Percentiles rank a stretch among this genome's conserved stretches.
phyloP scores from a whole-genome alignment of 495 filamentous ascomycete genomes.

The Penicillium parvum region DNA sequence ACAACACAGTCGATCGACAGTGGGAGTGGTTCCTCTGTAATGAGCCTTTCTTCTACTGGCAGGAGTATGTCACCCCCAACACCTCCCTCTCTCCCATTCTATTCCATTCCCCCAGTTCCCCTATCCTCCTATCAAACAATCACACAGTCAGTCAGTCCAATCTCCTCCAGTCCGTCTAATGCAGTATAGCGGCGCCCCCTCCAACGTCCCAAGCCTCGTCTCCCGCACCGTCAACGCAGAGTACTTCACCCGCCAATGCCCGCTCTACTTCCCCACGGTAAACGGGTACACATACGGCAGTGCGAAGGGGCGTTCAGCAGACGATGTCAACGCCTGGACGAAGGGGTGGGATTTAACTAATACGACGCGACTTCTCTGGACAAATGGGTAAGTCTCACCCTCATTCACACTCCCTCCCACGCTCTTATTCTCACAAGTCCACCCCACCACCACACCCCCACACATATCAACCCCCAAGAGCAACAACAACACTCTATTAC shows the following conservation, averaged over 20 bases:
- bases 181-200: conserved; percentile 49
- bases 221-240: conserved; percentile 51
- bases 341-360: conserved; percentile 55
- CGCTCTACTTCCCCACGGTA: conserved; percentile 53
- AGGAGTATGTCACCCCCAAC: conserved; percentile 37
- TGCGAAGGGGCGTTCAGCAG: conserved; percentile 46
- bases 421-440: neutral
- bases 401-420: neutral
- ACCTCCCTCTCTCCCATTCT: too few relatives aligned
- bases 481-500: too few relatives aligned
- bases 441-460: too few relatives aligned
- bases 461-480: too few relatives aligned
- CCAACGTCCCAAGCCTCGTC: conserved; percentile 39
- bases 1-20: conserved; percentile 52
- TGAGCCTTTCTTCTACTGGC: conserved; percentile 60
- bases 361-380: conserved; percentile 54
- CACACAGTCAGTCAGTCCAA: too few relatives aligned
- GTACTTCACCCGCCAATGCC: conserved; percentile 60
- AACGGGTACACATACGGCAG: conserved; percentile 48
- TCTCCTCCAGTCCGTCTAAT: too few relatives aligned
- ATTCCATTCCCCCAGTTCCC: too few relatives aligned
- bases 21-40: conserved; percentile 67
- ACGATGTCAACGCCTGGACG: conserved; percentile 55
- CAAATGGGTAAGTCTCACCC: conserved; percentile 47
- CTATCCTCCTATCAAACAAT: too few relatives aligned